phyloP scores from a whole-genome alignment of 441 rosid genomes.

The Adansonia grandidieri region DNA sequence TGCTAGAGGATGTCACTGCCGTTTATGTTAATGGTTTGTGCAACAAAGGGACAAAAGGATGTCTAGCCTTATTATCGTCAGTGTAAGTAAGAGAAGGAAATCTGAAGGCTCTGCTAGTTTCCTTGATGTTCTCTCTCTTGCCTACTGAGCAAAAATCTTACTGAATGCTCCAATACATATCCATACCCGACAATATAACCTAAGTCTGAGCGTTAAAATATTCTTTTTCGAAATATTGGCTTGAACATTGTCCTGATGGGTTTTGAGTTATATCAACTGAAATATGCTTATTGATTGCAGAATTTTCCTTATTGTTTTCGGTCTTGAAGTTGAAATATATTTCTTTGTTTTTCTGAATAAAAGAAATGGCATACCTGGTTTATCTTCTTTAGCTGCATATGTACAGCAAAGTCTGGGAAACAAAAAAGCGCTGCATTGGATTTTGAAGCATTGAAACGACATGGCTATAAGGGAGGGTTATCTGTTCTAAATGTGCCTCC shows the following conservation, averaged over 20 bases:
- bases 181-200: neutral
- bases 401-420: conserved; percentile 59
- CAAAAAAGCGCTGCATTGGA: conserved; percentile 55
- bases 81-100: neutral
- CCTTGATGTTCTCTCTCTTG: neutral
- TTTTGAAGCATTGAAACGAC: conserved; percentile 69
- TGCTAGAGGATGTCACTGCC: neutral
- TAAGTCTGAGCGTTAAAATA: neutral
- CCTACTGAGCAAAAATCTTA: neutral
- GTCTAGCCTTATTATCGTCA: neutral
- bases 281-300: neutral
- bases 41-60: neutral
- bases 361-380: conserved; percentile 12
- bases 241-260: neutral
- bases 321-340: neutral
- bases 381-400: neutral
- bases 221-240: neutral
- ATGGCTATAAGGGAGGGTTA: conserved; percentile 79
- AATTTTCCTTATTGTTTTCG: neutral
- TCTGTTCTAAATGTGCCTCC: conserved; percentile 68
- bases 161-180: neutral
- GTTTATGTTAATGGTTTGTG: neutral
- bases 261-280: neutral
- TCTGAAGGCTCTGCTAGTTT: neutral
- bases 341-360: neutral